These are phyloP conservation scores for Fermentozyma sake DNA, from an alignment of 1,139 yeast genomes.

Conservation along the genomic window DNA sequence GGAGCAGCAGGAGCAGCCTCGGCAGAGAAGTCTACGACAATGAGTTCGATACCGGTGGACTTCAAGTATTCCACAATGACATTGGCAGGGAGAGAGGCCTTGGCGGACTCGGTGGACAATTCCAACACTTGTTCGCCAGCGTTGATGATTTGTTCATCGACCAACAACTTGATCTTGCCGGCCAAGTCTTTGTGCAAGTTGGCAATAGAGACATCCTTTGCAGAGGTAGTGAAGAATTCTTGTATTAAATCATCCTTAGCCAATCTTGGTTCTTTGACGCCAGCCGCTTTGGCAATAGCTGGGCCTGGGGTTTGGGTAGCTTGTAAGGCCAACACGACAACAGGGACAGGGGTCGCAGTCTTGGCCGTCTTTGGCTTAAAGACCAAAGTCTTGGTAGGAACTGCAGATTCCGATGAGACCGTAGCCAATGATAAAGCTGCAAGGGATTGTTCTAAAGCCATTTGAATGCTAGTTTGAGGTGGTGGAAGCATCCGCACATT, in stretches of 20 bases:
- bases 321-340: slow-evolving; percentile 73
- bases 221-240: slow-evolving; percentile 57
- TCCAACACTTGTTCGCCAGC: slow-evolving; percentile 45
- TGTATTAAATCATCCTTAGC: slow-evolving; percentile 78
- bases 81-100: slow-evolving; percentile 52
- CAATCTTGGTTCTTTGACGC: slow-evolving; percentile 79
- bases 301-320: slow-evolving; percentile 67
- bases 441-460: slow-evolving; percentile 60
- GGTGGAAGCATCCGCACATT: too few relatives aligned
- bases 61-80: slow-evolving; percentile 50
- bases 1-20: slow-evolving; percentile 33
- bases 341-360: slow-evolving; percentile 75
- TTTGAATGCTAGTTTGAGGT: slow-evolving; percentile 10
- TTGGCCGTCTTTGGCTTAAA: slow-evolving; percentile 92
- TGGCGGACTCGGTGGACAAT: slow-evolving; percentile 55
- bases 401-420: slow-evolving; percentile 36
- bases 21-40: slow-evolving; percentile 56
- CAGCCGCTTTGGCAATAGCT: slow-evolving; percentile 61
- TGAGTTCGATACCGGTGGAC: slow-evolving; percentile 53
- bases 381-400: slow-evolving; percentile 67
- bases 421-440: slow-evolving; percentile 53
- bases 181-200: slow-evolving; percentile 50
- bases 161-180: slow-evolving; percentile 59
- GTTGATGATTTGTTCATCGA: slow-evolving; percentile 54
- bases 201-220: slow-evolving; percentile 67